Evolutionary conservation across 306 rosid species (phyloP).

Genomic region (Prunus mongolica): DNA sequence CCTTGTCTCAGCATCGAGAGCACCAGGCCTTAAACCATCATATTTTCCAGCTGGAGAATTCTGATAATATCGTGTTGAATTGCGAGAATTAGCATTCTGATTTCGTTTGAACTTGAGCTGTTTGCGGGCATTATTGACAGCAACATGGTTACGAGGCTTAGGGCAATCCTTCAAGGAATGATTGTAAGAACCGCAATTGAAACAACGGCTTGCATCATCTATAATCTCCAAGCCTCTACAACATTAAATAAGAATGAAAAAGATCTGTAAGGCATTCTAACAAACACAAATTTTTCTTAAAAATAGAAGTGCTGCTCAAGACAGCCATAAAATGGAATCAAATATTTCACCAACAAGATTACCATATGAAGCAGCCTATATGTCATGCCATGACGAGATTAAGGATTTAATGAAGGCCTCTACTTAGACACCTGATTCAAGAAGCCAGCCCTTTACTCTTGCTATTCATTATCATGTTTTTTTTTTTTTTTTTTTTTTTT

Average conservation of each 20-base stretch:
- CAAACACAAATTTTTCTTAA: background rate
- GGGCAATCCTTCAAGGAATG: constrained; percentile 76
- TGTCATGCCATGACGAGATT: background rate
- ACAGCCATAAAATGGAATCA: background rate
- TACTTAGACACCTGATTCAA: background rate
- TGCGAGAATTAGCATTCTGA: constrained; percentile 59
- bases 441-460: background rate
- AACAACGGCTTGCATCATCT: constrained; percentile 79
- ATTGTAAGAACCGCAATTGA: constrained; percentile 91
- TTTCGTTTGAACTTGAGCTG: constrained; percentile 60
- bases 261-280: constrained; percentile 10
- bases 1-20: constrained; percentile 72
- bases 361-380: background rate
- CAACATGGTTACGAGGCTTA: constrained; percentile 66
- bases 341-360: background rate
- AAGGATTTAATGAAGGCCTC: background rate
- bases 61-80: constrained; percentile 86
- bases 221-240: constrained; percentile 72
- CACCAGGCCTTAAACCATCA: constrained; percentile 88
- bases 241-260: constrained; percentile 3
- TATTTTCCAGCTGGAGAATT: constrained; percentile 79
- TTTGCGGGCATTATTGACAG: constrained; percentile 88
- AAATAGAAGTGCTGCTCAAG: background rate
- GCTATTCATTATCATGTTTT: background rate
- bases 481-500: background rate